Conservation (phyloP, 768 basidiomycete species). For the Tricholoma bakamatsutake region DNA sequence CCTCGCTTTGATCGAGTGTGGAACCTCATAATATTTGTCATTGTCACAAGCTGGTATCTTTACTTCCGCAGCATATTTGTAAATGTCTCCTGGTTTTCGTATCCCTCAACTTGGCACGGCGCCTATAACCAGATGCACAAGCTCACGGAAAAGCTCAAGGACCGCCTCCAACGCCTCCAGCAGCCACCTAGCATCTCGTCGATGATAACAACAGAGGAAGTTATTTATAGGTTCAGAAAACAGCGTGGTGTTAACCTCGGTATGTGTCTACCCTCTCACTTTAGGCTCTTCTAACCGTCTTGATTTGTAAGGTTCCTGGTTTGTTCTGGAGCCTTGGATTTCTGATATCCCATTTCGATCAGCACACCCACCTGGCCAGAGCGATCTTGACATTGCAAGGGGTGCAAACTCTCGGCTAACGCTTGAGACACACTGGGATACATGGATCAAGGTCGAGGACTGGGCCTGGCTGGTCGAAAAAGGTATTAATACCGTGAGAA, state of each 20-base stretch:
- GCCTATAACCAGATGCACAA: neutral
- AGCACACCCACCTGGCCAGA: conserved; percentile 51
- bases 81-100: no score
- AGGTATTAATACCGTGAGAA: conserved; percentile 58
- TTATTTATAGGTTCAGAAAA: conserved; percentile 51
- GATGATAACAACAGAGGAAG: neutral
- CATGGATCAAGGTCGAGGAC: conserved; percentile 60
- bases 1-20: no score
- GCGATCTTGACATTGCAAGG: conserved; percentile 64
- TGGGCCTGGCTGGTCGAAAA: conserved; percentile 53
- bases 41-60: no score
- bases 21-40: no score
- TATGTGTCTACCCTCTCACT: conserved; percentile 24
- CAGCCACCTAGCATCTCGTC: neutral
- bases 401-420: conserved; percentile 41
- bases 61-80: no score
- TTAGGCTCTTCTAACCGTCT: neutral
- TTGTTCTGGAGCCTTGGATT: conserved; percentile 78
- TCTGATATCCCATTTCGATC: conserved; percentile 47
- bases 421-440: conserved; percentile 71
- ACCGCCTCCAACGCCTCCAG: neutral
- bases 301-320: conserved; percentile 57
- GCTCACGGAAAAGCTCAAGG: neutral
- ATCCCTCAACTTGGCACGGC: no score
- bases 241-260: conserved; percentile 83